phyloP scores from a whole-genome alignment of 495 filamentous ascomycete genomes.

The Hypoxylon subgilvum region DNA sequence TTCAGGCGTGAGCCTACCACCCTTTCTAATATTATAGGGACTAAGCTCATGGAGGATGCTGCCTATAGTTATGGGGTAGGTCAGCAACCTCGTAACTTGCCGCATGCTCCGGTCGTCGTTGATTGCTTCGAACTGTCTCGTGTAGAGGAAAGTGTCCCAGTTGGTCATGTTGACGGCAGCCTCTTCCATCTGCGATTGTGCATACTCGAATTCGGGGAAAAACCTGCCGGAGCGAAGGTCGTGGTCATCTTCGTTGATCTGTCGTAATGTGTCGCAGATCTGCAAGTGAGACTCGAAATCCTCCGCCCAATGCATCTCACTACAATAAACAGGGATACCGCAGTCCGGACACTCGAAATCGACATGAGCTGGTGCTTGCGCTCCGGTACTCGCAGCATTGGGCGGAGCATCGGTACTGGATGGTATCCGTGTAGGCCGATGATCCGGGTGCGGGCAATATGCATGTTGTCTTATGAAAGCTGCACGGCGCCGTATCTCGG shows the following conservation, averaged over 20 bases:
- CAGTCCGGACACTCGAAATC: constrained; percentile 96
- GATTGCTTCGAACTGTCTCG: constrained; percentile 84
- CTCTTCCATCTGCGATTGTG: constrained; percentile 86
- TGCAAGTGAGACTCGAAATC: constrained; percentile 92
- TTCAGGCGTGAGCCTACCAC: constrained; percentile 77
- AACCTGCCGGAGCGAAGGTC: constrained; percentile 87
- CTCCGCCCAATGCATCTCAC: constrained; percentile 89
- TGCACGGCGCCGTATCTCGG: constrained; percentile 82
- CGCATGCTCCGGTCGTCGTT: constrained; percentile 85
- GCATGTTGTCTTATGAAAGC: constrained; percentile 89
- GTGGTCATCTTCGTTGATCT: constrained; percentile 98
- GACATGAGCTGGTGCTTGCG: constrained; percentile 73
- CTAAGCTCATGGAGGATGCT: constrained; percentile 93
- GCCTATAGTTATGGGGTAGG: constrained; percentile 88
- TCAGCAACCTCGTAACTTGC: constrained; percentile 89
- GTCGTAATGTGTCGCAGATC: constrained; percentile 85
- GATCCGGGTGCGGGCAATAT: constrained; percentile 86
- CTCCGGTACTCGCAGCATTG: constrained; percentile 47
- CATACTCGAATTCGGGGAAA: constrained; percentile 94
- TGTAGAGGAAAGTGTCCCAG: constrained; percentile 96
- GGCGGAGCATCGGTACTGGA: constrained; percentile 67
- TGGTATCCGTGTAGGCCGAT: constrained; percentile 70
- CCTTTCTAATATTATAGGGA: constrained; percentile 78
- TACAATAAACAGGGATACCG: constrained; percentile 91
- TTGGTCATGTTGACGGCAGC: constrained; percentile 95